Percentiles rank a stretch among this genome's conserved stretches.
phyloP scores from a whole-genome alignment of 2,329 filamentous ascomycete genomes.

The Aspergillus glaucus region DNA sequence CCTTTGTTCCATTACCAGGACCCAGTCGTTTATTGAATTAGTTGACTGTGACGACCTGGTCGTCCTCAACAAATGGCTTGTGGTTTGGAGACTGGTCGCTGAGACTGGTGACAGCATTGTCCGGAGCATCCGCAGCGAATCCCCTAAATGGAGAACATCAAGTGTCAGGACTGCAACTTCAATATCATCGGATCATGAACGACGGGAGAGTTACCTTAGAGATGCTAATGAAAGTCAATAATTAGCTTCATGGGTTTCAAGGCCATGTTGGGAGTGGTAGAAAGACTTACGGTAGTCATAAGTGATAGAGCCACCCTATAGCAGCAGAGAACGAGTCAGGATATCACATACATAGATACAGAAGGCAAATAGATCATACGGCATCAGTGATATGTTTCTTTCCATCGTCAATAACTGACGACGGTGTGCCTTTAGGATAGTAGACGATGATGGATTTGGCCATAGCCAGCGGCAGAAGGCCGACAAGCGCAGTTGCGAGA shows the following conservation, averaged over 20 bases:
- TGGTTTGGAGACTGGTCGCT: conserved; percentile 56
- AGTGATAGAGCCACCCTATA: conserved; percentile 64
- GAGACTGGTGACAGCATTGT: conserved; percentile 62
- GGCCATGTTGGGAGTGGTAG: neutral
- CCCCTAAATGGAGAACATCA: conserved; percentile 48
- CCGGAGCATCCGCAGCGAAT: conserved; percentile 68
- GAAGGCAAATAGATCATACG: conserved; percentile 34
- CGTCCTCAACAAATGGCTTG: conserved; percentile 67
- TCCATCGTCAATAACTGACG: conserved; percentile 62
- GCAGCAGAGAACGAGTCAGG: conserved; percentile 10
- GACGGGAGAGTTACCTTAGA: conserved; percentile 32
- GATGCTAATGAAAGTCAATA: conserved; percentile 22
- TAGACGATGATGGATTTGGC: conserved; percentile 73
- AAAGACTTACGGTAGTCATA: conserved; percentile 66
- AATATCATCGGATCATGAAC: neutral
- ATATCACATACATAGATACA: neutral
- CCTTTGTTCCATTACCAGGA: neutral
- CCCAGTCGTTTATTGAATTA: conserved; percentile 2
- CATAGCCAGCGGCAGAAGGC: conserved; percentile 56
- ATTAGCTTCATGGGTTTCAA: conserved; percentile 4
- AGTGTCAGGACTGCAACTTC: conserved; percentile 17
- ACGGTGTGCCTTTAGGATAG: conserved; percentile 64
- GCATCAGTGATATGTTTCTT: conserved; percentile 64
- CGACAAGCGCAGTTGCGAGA: conserved; percentile 51
- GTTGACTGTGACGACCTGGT: conserved; percentile 57